These are phyloP conservation scores for Backusella psychrophila DNA, from an alignment of 192 early-diverging fungal species.

Conservation along the genomic window DNA sequence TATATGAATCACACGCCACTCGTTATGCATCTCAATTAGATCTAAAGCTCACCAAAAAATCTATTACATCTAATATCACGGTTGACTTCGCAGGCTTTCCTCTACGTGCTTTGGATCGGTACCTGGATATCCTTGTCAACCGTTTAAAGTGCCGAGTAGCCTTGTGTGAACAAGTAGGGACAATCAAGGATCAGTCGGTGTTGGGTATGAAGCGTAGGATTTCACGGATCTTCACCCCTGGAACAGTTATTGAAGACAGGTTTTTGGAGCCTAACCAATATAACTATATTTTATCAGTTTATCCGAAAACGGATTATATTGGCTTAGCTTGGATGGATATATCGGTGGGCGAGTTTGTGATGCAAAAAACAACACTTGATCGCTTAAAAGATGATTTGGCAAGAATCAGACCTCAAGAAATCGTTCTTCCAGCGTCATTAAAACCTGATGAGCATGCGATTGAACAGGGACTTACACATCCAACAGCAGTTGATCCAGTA, in stretches of 20 bases:
- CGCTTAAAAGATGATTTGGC: slow-evolving; percentile 66
- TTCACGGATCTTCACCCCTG: slow-evolving; percentile 81
- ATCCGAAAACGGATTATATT: slow-evolving; percentile 32
- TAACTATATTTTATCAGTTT: slow-evolving; percentile 74
- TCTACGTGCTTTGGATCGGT: slow-evolving; percentile 54
- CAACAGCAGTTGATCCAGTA: slow-evolving; percentile 24
- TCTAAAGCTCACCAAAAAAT: slow-evolving; percentile 68
- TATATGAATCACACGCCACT: slow-evolving; percentile 74
- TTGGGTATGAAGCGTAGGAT: slow-evolving; percentile 64
- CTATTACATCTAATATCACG: slow-evolving; percentile 48
- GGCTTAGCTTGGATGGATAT: slow-evolving; percentile 92
- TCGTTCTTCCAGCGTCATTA: slow-evolving; percentile 52
- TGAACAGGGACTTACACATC: slow-evolving; percentile 13
- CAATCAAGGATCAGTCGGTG: slow-evolving; percentile 38
- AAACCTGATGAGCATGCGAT: slow-evolving; percentile 13
- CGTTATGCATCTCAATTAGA: slow-evolving; percentile 63
- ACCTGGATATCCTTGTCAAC: slow-evolving; percentile 65
- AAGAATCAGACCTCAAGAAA: slow-evolving; percentile 84
- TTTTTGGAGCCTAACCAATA: slow-evolving; percentile 63
- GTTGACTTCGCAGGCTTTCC: slow-evolving; percentile 77
- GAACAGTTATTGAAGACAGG: slow-evolving; percentile 79
- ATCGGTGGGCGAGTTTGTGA: slow-evolving; percentile 85
- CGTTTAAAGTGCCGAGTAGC: slow-evolving; percentile 60
- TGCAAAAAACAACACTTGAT: slow-evolving; percentile 48
- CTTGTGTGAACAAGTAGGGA: slow-evolving; percentile 64